Percentiles rank a stretch among this genome's conserved stretches.
Evolutionary conservation across 352 stramenopile species (phyloP).

Genomic region (Phytophthora pinifolia): DNA sequence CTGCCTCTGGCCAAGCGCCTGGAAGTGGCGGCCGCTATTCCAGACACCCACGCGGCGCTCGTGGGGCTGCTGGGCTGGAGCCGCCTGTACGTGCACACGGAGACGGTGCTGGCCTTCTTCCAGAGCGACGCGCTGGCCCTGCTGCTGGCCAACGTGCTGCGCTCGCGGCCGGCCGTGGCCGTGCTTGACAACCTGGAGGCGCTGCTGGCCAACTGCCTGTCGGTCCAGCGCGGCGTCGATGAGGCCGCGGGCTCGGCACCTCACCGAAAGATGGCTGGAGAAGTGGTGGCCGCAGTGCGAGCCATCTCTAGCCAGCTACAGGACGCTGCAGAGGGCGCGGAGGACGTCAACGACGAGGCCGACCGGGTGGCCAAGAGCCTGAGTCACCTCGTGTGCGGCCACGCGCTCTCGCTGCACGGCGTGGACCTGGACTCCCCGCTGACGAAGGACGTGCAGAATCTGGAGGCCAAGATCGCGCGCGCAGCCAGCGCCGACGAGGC

Average conservation of each 20-base stretch:
- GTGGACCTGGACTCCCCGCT: slow-evolving; percentile 41
- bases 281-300: slow-evolving; percentile 45
- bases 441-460: slow-evolving; percentile 46
- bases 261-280: slow-evolving; percentile 41
- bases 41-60: slow-evolving; percentile 70
- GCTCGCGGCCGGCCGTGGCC: slow-evolving; percentile 24
- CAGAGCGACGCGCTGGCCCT: slow-evolving; percentile 62
- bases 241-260: slow-evolving; percentile 12
- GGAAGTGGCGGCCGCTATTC: slow-evolving; percentile 67
- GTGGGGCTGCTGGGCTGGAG: slow-evolving; percentile 78
- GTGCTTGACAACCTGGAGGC: slow-evolving; percentile 60
- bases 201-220: slow-evolving; percentile 68
- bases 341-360: slow-evolving; percentile 32
- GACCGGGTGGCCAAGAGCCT: slow-evolving; percentile 43
- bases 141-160: slow-evolving; percentile 64
- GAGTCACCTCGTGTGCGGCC: slow-evolving; percentile 49
- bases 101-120: slow-evolving; percentile 74
- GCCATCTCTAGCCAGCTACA: slow-evolving; percentile 26
- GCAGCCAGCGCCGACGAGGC: slow-evolving; percentile 46
- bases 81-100: slow-evolving; percentile 54
- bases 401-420: slow-evolving; percentile 51
- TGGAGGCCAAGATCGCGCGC: slow-evolving; percentile 51
- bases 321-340: slow-evolving; percentile 19
- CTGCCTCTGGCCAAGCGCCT: slow-evolving; percentile 56
- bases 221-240: slow-evolving; percentile 37